Evolutionary conservation across 805 yeast genomes (phyloP), one percentile per base, ranked within the genome.

Genomic region (Candida nonsorbophila): DNA sequence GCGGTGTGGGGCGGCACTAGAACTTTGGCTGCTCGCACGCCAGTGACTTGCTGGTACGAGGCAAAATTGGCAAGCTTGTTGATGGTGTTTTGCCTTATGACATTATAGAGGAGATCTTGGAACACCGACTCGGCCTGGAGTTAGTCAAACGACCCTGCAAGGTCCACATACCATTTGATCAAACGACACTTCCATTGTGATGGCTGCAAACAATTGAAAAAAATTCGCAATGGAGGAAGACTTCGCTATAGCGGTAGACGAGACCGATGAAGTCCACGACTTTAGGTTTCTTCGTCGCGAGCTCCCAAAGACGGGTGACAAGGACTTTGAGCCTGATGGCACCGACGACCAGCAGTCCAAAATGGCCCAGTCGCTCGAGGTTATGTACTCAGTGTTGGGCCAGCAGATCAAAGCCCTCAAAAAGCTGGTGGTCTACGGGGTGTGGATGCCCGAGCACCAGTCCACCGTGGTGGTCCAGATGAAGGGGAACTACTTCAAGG

Each of bases 251-350:
- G 24, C 24, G 10, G 25, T 33, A 9, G 38, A 37, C 7, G 25
- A 10, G 7, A 51, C 42, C n/a, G 56, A 58, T 28, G 63, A 53
- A 13, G 44, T 51, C 9, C 62, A 49, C 25, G 67, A 62, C 37
- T 64, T 67, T 62, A 49, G 50, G 18, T 31, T 36, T 18, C 30
- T 49, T 5, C 31, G 29, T 22, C 14, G 24, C 7, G 11, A 16
- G 3, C 37, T 79, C 1, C 88, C 88, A 3, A 81, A 77, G 40
- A 60, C 90, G 36, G 95, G 95, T 2, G 87, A 77, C 33, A 88
- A 88, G 49, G 95, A 84, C 41, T 83, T 77, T 41, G 94, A 78
- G 36, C 95, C 94, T 0, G 90, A 81, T 48, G 86, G 84, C 1
- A 78, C 87, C 0, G 42, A 45, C 5, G 47, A 61, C 5, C 92